Evolutionary conservation across 805 yeast species (phyloP), one percentile per base, ranked within the genome.

Genomic region (Phaffomyces thermotolerans): DNA sequence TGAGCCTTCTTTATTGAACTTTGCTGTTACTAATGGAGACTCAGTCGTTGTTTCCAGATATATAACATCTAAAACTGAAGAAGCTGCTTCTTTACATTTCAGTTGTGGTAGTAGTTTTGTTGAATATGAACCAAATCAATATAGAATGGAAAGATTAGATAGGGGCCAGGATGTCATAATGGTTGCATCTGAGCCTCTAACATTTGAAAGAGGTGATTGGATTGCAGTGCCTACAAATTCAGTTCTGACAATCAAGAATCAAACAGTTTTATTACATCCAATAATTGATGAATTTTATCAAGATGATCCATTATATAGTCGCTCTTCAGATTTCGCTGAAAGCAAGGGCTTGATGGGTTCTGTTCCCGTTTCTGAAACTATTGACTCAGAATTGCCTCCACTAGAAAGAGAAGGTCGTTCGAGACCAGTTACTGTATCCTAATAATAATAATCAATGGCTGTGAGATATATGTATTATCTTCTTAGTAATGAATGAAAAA

Each of bases 161-260:
- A 73, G 97, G 42, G 84, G 93, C 9, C 97, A 91, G 63, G 91
- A 88, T 62, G 91, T 93, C 15, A 83, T 91, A n/a, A 84, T 93
- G 81, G 93, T 93, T 40, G 96, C 99, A 2, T 84, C 95, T 15
- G 99, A 93, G 59, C 99, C 99, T 0, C 71, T 93, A 45, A 93
- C 99, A 0, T 93, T 93, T 62, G 98, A 93, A 66, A 69, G 99
- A 44, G 91, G 90, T 34, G 99, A 93, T 64, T 93, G 99, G 99
- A 85, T 91, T 41, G 82, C 96, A 4, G 95, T 93, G 1, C 98
- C 98, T 2, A 84, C 98, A 1, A 93, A 93, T 60, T 84, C 97
- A 4, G 68, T 83, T 1, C 62, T 93, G 14, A 85, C 96, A 0
- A 79, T 93, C 46, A 81, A 79, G 50, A 81, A 79, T 44, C 95